Evolutionary conservation across 441 rosid genomes (phyloP).

Genomic region (Biscutella laevigata): DNA sequence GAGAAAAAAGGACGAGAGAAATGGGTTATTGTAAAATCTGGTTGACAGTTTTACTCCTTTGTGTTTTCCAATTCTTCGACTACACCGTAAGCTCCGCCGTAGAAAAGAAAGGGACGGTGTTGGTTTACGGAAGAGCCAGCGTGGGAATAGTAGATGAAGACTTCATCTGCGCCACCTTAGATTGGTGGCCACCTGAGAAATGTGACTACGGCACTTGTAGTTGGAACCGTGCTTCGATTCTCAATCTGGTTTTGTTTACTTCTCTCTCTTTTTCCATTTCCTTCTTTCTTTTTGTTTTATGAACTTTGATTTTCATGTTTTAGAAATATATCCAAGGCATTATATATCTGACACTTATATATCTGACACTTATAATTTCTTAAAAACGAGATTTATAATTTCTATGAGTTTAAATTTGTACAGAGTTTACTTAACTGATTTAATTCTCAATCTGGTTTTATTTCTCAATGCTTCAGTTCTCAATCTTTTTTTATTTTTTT

Average conservation of each 20-base stretch:
- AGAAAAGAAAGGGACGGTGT: constrained; percentile 39
- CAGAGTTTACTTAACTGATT: too few species aligned
- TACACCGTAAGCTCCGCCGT: constrained; percentile 25
- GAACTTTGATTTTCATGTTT: too few species aligned
- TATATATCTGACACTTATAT: too few species aligned
- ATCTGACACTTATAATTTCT: too few species aligned
- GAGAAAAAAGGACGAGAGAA: background rate
- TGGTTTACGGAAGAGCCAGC: constrained; percentile 43
- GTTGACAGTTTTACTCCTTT: constrained; percentile 27
- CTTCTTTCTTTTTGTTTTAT: background rate
- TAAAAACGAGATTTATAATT: too few species aligned
- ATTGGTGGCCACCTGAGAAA: constrained; percentile 99
- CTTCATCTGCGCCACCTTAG: constrained; percentile 86
- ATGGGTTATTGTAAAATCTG: constrained; percentile 41
- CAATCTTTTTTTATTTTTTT: too few species aligned
- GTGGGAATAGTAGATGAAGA: constrained; percentile 73
- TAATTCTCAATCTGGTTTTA: too few species aligned
- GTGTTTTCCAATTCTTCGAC: constrained; percentile 23
- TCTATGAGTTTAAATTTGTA: too few species aligned
- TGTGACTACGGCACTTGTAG: constrained; percentile 91
- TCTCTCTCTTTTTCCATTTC: background rate
- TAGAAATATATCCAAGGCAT: too few species aligned
- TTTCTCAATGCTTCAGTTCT: too few species aligned
- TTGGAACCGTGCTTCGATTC: constrained; percentile 82
- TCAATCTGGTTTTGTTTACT: constrained; percentile 48